Base-by-base conservation (phyloP, 2,329 filamentous ascomycete species). In the Boeremia lycopersici region DNA sequence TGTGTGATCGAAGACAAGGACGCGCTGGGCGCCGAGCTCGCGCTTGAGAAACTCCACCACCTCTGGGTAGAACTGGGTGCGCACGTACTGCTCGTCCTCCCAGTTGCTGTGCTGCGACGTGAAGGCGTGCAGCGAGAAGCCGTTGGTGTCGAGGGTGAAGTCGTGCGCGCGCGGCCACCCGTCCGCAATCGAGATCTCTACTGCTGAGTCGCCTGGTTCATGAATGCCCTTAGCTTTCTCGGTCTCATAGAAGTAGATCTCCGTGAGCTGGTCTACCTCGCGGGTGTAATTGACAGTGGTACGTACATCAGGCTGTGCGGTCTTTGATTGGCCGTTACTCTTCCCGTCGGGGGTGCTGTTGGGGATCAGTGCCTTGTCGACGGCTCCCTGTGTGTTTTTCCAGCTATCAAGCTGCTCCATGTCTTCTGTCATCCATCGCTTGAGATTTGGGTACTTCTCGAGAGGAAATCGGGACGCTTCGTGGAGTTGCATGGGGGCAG, bases 1-100 rank as follows among this genome's bases (percentile, higher is more conserved):
- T 4, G 78, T 81, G 56, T 82, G 79, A 63, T 81, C 79, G 64
- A 82, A 82, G 48, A 82, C 79, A 44, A 81, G 71, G 29, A 81
- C 69, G 4, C 73, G 69, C 23, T 73, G 75, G 8, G 77, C 79
- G 13, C 79, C 78, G 3, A 75, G 73, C 25, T 75, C 76, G 49
- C 75, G 72, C 53, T 80, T 79, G 12, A 81, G 57, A 49, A 81
- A 73, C 17, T 78, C 72, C 28, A 81, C 79, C 13, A 79, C 74
- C 57, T 81, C 77, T 0, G 78, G 76, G 48, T 81, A 82, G 55
- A 81, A 81, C 4, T 74, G 63, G 1, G 60, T 55, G 41, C 71
- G 68, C 19, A 81, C 76, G n/a, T 68, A 56, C 9, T 77, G 74
- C 4, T 80, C 74, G 19, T 80, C 74, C 42, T 76, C 63, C 63